These are phyloP conservation scores for Aurantiochytrium sp. DNA, from an alignment of 108 stramenopile genomes.

Conservation along the genomic window DNA sequence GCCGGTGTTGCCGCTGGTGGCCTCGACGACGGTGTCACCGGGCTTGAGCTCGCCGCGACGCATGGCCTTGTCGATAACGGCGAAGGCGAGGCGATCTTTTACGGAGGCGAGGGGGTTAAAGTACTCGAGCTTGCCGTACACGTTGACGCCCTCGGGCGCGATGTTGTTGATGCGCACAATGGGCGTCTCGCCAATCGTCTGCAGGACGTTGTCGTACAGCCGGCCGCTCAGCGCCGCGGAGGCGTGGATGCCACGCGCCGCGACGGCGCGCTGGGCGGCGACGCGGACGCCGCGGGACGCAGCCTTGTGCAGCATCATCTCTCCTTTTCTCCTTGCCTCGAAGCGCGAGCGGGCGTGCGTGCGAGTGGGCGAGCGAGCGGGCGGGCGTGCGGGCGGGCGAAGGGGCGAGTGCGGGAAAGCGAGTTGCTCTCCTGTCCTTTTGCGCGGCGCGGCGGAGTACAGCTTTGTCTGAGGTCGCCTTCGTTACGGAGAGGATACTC, in stretches of 20 bases:
- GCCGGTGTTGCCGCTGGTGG: slow-evolving; percentile 78
- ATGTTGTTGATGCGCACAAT: slow-evolving; percentile 22
- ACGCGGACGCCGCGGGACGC: not conserved
- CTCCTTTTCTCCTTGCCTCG: too few relatives aligned
- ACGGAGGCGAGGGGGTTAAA: slow-evolving; percentile 77
- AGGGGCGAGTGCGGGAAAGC: too few relatives aligned
- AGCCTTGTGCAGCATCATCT: not conserved
- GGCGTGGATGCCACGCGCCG: not conserved
- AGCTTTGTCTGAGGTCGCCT: too few relatives aligned
- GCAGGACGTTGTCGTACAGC: not conserved
- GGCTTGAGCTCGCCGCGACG: slow-evolving; percentile 67
- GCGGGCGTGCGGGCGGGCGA: too few relatives aligned
- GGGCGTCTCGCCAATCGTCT: slow-evolving; percentile 24
- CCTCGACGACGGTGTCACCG: slow-evolving; percentile 60
- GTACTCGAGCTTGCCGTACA: slow-evolving; percentile 74
- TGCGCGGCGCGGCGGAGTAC: too few relatives aligned
- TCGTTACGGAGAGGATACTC: too few relatives aligned
- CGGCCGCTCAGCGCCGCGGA: not conserved
- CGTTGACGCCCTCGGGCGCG: slow-evolving; percentile 50
- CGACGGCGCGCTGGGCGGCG: not conserved
- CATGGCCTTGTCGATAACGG: slow-evolving; percentile 73
- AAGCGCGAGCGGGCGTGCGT: too few relatives aligned
- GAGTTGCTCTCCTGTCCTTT: too few relatives aligned
- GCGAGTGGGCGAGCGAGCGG: too few relatives aligned
- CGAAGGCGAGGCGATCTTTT: slow-evolving; percentile 75